Evolutionary conservation across 768 basidiomycete species (phyloP), one percentile per base, ranked within the genome.

Genomic region (Panaeolus cyanescens): DNA sequence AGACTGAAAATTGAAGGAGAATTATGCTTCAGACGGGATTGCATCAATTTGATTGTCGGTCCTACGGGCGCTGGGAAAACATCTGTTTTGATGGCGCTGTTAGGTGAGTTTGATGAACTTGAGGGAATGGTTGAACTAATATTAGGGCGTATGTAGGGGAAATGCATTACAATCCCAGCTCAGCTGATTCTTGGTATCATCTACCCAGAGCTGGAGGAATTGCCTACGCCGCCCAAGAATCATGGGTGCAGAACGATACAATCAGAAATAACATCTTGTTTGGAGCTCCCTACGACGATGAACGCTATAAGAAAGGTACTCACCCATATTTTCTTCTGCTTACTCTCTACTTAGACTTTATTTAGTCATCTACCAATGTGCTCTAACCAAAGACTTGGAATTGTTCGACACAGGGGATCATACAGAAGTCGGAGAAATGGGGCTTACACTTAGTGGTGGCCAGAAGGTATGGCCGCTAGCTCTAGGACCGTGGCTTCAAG

Each of bases 181-280:
- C 74, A n/a, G 76, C 82, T 7, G 79, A 81, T 32, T 84, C 88
- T 0, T 89, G 83, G 80, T 88, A 80, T 72, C 84, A 83, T 62
- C 80, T 93, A 3, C 91, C 92, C 42, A 77, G 89, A 5, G 74
- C 71, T 3, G 79, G 79, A 2, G 90, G 91, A 7, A 80, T 94
- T 30, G 86, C 90, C 5, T 93, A 91, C 71, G 88, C 89, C 6
- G 88, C 88, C 1, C 92, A 95, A 69, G 90, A 92, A 68, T 86
- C 89, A 1, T 95, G 91, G 91, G 86, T 92, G 10, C 83, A 88
- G 72, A 92, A 89, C 62, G 89, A 87, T 59, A 91, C 89, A 0
- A 88, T 91, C 55, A 79, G 75, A 77, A 88, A 93, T 42, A 95
- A 95, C 68, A 88, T 95, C 59, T 72, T 90, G 53, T 95, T 95